These are phyloP conservation scores for Amoebophrya sp. DNA, from an alignment of 169 alveolate genomes.

Conservation along the genomic window DNA sequence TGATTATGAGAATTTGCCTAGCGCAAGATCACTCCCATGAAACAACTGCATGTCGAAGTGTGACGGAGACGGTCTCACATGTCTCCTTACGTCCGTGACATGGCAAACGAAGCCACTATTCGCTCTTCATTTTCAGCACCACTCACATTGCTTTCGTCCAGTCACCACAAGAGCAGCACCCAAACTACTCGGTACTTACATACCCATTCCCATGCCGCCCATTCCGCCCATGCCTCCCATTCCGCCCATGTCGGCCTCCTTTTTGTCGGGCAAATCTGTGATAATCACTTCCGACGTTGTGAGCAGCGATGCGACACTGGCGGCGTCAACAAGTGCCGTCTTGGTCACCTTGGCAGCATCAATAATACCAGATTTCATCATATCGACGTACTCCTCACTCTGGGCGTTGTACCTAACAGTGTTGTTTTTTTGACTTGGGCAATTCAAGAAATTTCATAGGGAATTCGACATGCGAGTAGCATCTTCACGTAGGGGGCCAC, in stretches of 20 bases:
- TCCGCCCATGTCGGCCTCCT: background rate
- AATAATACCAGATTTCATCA: conserved; percentile 85
- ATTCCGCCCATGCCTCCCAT: background rate
- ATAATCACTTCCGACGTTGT: conserved; percentile 92
- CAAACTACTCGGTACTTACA: no score
- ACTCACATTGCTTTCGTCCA: no score
- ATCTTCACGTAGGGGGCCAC: background rate
- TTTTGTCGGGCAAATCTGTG: background rate
- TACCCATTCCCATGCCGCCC: background rate
- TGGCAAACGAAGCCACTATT: no score
- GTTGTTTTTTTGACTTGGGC: background rate
- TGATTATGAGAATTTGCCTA: no score
- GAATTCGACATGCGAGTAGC: background rate
- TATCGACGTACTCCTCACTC: conserved; percentile 82
- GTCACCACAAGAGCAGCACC: no score
- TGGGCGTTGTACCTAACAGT: conserved; percentile 88
- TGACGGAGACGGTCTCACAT: no score
- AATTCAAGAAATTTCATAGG: background rate
- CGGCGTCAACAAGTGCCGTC: conserved; percentile 92
- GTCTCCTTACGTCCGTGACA: no score
- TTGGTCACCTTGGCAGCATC: conserved; percentile 97
- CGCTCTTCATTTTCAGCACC: no score
- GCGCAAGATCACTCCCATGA: no score
- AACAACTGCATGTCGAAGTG: no score
- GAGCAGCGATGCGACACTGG: conserved; percentile 94